Evolutionary conservation across 2,329 filamentous ascomycete genomes (phyloP), one percentile per base, ranked within the genome.

Genomic region (Aspergillus pseudoviridinutans): DNA sequence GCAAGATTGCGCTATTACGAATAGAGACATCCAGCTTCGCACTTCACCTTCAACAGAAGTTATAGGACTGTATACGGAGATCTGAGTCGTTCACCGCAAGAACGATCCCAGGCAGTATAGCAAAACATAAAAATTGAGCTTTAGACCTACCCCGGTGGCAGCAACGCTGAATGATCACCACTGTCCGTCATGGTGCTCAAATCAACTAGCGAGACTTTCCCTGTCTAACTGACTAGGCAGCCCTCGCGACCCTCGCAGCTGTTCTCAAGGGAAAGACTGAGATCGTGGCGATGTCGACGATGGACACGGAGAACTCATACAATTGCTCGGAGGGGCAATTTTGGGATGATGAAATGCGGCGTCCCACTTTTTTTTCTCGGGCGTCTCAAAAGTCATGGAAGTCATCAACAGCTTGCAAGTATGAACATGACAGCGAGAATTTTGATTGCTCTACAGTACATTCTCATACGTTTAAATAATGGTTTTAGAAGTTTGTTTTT

Each of bases 331-430:
- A 54, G 56, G 47, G 49, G 52, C 47, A 51, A 27, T 20, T 27
- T 50, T 38, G 22, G 25, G 51, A 54, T 52, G n/a, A 47, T 46
- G 54, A 17, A 51, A 56, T 56, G 56, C 56, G 53, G 49, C 32
- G 58, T 59, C 58, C 58, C 58, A 57, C 58, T 59, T 59, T 59
- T 59, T 59, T 47, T 28, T 38, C 32, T 41, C 7, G 25, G 20
- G 42, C 20, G 22, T 46, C 42, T 38, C 20, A 8, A n/a, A 24
- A 24, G 38, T 27, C n/a, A 29, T 29, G 28, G 28, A 22, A 44
- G 28, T n/a, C 5, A 38, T 17, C 14, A 38, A 38, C 32, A 38
- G 14, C 14, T 7, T 17, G 32, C 17, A 35, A 12, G 22, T 9
- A 51, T 25, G 27, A 22, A 25, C 25, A 47, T 27, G 41, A 28